Evolutionary conservation across 2,329 filamentous ascomycete species (phyloP), one percentile per base, ranked within the genome.

Genomic region (Trichoderma endophyticum): DNA sequence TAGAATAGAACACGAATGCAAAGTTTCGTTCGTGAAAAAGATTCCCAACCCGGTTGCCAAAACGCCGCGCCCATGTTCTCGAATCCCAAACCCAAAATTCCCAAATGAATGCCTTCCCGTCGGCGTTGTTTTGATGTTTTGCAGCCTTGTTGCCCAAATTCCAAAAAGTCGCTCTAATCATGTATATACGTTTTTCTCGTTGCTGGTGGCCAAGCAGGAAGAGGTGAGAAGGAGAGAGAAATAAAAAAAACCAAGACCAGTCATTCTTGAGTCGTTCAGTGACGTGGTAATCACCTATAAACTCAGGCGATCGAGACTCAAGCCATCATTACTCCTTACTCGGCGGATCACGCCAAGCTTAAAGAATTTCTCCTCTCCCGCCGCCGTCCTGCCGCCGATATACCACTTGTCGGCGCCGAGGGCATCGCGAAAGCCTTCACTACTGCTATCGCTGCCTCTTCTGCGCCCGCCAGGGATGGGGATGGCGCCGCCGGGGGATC

Each of bases 301-400:
- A 78, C 92, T 94, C 80, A 95, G 81, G 70, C 91, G 87, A 82
- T 95, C 92, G 71, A 94, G 81, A 76, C 92, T 94, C 76, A 94
- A 80, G 56, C 92, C 86, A 79, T 94, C 92, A 70, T 91, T 90
- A 80, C 92, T 95, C 78, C 89, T 85, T 71, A 93, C 89, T 70
- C 92, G 84, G 79, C 90, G 88, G 63, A 95, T 89, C 75, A 95
- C 92, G 57, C 92, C 92, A 59, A 95, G 83, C 83, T 93, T 93
- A 81, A 94, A 95, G 82, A 93, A 94, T 77, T 89, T 88, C 79
- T 95, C 92, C 77, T 95, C 92, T n/a, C 92, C 92, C 1, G 83
- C 86, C 1, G 92, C 91, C 32, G 92, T 94, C 78, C 91, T 84
- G 7, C 92, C 92, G 26, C 92, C 92, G 70, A 95, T 92, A 77